Evolutionary conservation across 306 rosid species (phyloP), one percentile per base, ranked within the genome.

Genomic region (Amphicarpaea edgeworthii): DNA sequence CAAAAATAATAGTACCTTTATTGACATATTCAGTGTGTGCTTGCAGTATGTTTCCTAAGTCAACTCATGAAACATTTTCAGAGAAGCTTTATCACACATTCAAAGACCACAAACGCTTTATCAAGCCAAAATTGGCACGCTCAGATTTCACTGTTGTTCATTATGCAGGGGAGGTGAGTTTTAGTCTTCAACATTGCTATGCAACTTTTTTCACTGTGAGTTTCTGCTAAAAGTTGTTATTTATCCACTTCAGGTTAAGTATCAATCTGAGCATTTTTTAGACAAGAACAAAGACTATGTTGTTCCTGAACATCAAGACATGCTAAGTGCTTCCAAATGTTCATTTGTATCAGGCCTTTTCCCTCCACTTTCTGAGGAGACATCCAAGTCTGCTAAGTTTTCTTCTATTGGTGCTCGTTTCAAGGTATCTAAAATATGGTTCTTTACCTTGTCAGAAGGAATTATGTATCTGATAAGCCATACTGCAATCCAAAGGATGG

Each of bases 241-340:
- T 67, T 65, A 23, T 79, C 53, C 82, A 45, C 78, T 51, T 74
- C 89, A 95, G 98, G 98, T 95, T 71, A 89, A 84, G 65, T 95
- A 92, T 84, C 97, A 92, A 77, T 87, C 98, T 34, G 93, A 95
- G 78, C 97, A 47, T 4, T 92, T 95, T 87, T 49, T 95, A 57
- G 97, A 92, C 88, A 92, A 92, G 84, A 92, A 95, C 87, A 94
- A 94, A 86, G 96, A 94, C 82, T 94, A 94, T 78, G 89, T 94
- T 68, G 98, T 94, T 78, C 87, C 96, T 42, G 96, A 95, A 81
- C 98, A 95, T 86, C 97, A 90, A 90, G 93, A 88, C 72, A 83
- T 95, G 88, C 85, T 95, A 72, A 87, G 91, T 84, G 70, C 92
- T 79, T 95, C 98, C 60, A 79, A 74, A 77, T 95, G 98, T 85